A percentile compares a stretch with the other conserved stretches of the same genome.
Evolutionary conservation across 345 rosid genomes (phyloP).

Genomic region (Hevea brasiliensis): DNA sequence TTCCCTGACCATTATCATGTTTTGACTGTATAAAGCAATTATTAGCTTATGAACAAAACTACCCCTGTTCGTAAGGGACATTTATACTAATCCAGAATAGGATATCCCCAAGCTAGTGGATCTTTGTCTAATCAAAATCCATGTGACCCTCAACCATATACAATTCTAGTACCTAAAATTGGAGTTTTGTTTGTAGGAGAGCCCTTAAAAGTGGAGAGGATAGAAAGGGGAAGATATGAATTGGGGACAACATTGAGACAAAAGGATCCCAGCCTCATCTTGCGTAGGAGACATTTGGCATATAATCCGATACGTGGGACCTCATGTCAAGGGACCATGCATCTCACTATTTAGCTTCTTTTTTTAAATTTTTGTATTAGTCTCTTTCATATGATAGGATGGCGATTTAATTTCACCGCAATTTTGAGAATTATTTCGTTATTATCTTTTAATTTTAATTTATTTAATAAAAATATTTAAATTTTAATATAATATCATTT

Average conservation of each 20-base stretch:
- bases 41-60: neutral
- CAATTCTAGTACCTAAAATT: constrained; percentile 6
- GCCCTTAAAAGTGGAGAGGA: neutral
- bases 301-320: constrained; percentile 36
- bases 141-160: neutral
- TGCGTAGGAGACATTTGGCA: constrained; percentile 34
- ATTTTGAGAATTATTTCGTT: too few species aligned
- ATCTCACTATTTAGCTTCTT: neutral
- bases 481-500: too few species aligned
- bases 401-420: too few species aligned
- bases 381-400: neutral
- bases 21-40: neutral
- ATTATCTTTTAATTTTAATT: too few species aligned
- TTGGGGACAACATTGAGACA: constrained; percentile 35
- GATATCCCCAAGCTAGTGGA: neutral
- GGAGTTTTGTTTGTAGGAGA: neutral
- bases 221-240: neutral
- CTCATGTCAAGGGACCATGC: constrained; percentile 29
- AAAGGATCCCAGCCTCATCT: constrained; percentile 26
- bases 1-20: neutral
- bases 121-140: neutral
- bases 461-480: too few species aligned
- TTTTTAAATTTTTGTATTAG: neutral
- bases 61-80: neutral
- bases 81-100: neutral